Conservation (phyloP, 2,329 filamentous ascomycete species). For the Fusarium camptoceras region DNA sequence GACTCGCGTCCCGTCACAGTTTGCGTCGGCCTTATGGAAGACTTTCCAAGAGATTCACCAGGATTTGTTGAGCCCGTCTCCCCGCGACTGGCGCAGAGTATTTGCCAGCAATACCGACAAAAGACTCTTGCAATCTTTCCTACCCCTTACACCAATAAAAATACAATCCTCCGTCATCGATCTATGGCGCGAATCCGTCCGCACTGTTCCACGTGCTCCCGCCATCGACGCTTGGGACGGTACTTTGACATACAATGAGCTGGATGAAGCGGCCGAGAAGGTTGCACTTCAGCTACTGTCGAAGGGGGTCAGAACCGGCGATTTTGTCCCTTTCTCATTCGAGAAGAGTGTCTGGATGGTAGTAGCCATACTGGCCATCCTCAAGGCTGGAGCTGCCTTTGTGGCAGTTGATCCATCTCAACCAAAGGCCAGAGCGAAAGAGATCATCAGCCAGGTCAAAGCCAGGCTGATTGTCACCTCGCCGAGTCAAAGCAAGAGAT, state of each 20-base stretch:
- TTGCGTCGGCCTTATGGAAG: background rate
- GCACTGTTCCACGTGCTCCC: background rate
- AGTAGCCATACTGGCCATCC: background rate
- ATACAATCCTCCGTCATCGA: background rate
- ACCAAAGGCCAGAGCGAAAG: background rate
- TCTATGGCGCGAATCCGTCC: background rate
- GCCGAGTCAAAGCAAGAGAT: background rate
- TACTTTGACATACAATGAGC: background rate
- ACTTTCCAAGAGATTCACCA: background rate
- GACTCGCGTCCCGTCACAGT: background rate
- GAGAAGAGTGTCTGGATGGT: conserved; percentile 3
- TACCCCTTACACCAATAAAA: background rate
- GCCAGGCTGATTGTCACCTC: background rate
- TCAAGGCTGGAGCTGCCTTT: conserved; percentile 2
- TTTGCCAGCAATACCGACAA: background rate
- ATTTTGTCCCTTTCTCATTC: background rate
- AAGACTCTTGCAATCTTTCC: background rate
- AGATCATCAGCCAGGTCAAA: background rate
- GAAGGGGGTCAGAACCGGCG: background rate
- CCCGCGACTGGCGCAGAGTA: background rate
- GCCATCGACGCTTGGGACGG: background rate
- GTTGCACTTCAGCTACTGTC: background rate
- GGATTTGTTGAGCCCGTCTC: background rate
- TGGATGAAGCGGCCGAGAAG: background rate
- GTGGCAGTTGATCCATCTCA: background rate